A percentile compares a stretch with the other conserved stretches of the same genome.
phyloP scores from a whole-genome alignment of 2,329 filamentous ascomycete genomes.

The Hypoxylon sp. region DNA sequence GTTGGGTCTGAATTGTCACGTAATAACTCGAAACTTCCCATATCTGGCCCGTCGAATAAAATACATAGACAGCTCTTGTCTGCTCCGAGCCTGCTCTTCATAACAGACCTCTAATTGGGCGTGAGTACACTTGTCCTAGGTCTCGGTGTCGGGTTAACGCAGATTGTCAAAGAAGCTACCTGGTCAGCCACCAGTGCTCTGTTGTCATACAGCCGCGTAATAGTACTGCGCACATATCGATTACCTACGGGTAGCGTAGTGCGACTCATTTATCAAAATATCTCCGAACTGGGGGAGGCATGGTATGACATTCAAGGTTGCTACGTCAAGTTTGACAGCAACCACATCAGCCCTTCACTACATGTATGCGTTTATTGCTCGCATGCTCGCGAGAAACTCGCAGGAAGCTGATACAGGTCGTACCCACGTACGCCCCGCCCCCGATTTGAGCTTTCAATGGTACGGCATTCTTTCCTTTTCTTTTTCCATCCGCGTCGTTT shows the following conservation, averaged over 20 bases:
- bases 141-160: slow-evolving; percentile 31
- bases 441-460: slow-evolving; percentile 27
- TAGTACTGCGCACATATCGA: slow-evolving; percentile 32
- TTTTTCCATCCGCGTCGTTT: slow-evolving; percentile 38
- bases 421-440: slow-evolving; percentile 30
- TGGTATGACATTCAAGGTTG: slow-evolving; percentile 25
- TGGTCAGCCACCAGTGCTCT: slow-evolving; percentile 35
- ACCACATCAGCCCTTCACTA: slow-evolving; percentile 24
- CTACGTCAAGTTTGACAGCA: slow-evolving; percentile 44
- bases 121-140: slow-evolving; percentile 6
- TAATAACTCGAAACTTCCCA: slow-evolving; percentile 30
- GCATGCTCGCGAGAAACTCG: slow-evolving; percentile 38
- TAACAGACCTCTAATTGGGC: slow-evolving; percentile 26
- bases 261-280: slow-evolving; percentile 39
- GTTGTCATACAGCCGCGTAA: slow-evolving; percentile 45
- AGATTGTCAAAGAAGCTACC: slow-evolving; percentile 19
- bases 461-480: slow-evolving; percentile 34
- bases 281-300: slow-evolving; percentile 40
- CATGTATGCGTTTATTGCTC: slow-evolving; percentile 33
- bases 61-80: slow-evolving; percentile 9
- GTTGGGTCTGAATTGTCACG: slow-evolving; percentile 48
- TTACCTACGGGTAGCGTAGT: slow-evolving; percentile 38
- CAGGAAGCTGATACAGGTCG: slow-evolving; percentile 37
- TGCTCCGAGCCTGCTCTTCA: slow-evolving; percentile 31
- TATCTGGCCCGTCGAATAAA: slow-evolving; percentile 23